Evolutionary conservation across 148 eudicot genomes (phyloP), one percentile per base, ranked within the genome.

Genomic region (Mesembryanthemum crystallinum): DNA sequence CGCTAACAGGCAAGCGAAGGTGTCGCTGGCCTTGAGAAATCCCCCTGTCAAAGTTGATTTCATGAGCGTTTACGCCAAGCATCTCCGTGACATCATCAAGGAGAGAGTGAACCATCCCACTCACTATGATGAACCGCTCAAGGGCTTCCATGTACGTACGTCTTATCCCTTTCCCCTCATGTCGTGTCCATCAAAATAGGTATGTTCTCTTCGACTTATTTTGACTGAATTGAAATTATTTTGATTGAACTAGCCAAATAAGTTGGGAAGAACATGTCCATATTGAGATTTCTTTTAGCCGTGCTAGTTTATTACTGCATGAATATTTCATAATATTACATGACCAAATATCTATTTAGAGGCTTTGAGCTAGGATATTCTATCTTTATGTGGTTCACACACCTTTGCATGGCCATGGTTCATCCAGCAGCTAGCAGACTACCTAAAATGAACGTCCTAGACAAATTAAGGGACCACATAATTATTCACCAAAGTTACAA

Each of bases 51-150:
- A 67, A 72, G 98, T 89, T 11, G 85, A 94, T 75, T 88, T 94
- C 71, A 94, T 94, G 98, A 82, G 87, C 72, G 78, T 82, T 55
- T 94, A 94, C 23, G 75, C 98, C 1, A 73, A 82, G 58, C 96
- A 94, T 81, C 96, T 94, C 5, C 72, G 97, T 6, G 86, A 92
- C 57, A 90, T 94, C 12, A 94, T 94, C 82, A 94, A 89, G 83
- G 84, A 90, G 75, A 85, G 92, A 82, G 87, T 94, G 24, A 92
- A 94, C 76, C 98, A 94, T 83, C 97, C 97, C 0, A 55, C 79
- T 25, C 88, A 90, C 73, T 92, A 86, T 61, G 94, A 94, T 35
- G 81, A 89, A 63, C 98, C 98, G 29, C 91, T 94, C 9, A 42
- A 90, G 62, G 97, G 97, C 52, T 94, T 94, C 82, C 88, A 94